Evolutionary conservation across 2,329 filamentous ascomycete species (phyloP).

Genomic region (Plenodomus tracheiphilus): DNA sequence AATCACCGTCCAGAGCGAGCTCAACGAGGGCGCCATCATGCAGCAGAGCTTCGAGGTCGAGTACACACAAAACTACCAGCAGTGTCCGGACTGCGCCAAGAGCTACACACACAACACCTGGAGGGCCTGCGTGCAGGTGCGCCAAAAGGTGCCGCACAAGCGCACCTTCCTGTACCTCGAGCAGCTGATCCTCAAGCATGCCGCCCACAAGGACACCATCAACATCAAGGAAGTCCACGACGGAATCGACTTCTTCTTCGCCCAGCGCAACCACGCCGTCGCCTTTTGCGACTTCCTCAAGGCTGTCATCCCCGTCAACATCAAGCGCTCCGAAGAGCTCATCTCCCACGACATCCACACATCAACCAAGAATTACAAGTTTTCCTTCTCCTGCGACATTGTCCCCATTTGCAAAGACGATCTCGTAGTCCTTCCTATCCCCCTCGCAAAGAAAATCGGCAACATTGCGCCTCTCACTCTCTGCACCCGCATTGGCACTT

Average conservation of each 20-base stretch:
- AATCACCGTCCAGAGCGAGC: constrained; percentile 83
- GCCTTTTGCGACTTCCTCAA: constrained; percentile 89
- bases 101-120: constrained; percentile 96
- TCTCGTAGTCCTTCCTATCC: constrained; percentile 87
- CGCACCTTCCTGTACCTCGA: constrained; percentile 82
- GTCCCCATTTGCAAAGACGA: constrained; percentile 98
- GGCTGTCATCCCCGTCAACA: constrained; percentile 75
- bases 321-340: constrained; percentile 86
- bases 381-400: constrained; percentile 84
- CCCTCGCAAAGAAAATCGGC: constrained; percentile 81
- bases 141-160: constrained; percentile 97
- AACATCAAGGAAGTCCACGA: constrained; percentile 98
- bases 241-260: constrained; percentile 94
- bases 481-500: constrained; percentile 86
- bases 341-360: constrained; percentile 95
- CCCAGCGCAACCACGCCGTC: constrained; percentile 85
- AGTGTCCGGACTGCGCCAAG: constrained; percentile 87
- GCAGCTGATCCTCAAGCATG: constrained; percentile 93
- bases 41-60: constrained; percentile 96
- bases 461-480: constrained; percentile 87
- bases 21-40: constrained; percentile 68
- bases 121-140: constrained; percentile 89
- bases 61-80: constrained; percentile 87
- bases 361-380: constrained; percentile 89
- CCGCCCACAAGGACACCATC: constrained; percentile 78